Base-by-base conservation (phyloP, 169 alveolate genomes). In the Plasmodium berghei region DNA sequence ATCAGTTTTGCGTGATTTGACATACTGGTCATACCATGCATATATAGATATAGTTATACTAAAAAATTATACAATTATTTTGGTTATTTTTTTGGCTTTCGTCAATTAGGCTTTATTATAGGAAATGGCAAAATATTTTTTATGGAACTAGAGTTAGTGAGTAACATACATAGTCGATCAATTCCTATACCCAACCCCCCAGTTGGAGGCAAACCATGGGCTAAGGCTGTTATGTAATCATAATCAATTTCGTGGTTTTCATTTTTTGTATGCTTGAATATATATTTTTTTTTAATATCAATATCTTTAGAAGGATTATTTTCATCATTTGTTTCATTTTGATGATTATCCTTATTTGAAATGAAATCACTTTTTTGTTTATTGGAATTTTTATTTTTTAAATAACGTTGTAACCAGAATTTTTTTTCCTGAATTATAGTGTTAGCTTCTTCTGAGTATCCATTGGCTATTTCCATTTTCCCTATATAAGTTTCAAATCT, bases 171-270 rank as follows among this genome's bases (percentile, higher is more conserved):
- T 66, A 98, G 90, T 69, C 99, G 96, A 89, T 98, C 99, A 45
- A 98, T 95, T 20, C 99, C 99, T 71, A 98, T 89, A 34, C 99
- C 99, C 98, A 99, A 97, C 63, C 99, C 99, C 26, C 98, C 99
- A 34, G 99, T 98, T 34, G 99, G 99, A 4, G 99, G 99, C 70
- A 98, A 80, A 34, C 99, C 99, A 93, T 98, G 97, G 90, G 98
- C 99, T 88, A 98, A 93, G 12, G 99, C 98, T 20, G 96, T 96
- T 49, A 77, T 56, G 52, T 77, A 77, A 77, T 77, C 89, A 56
- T 89, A 92, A 88, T 94, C 94, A 26, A 97, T 97, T 92, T 95
- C 97, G 56, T 74, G 16, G 52, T 86, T 59, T 24, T 64, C 59
- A 72, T 26, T 59, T 28, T 66, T 34, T 34, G 42, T 34, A 34